phyloP scores from a whole-genome alignment of 2,329 filamentous ascomycete species.

The Raffaelea arxii region DNA sequence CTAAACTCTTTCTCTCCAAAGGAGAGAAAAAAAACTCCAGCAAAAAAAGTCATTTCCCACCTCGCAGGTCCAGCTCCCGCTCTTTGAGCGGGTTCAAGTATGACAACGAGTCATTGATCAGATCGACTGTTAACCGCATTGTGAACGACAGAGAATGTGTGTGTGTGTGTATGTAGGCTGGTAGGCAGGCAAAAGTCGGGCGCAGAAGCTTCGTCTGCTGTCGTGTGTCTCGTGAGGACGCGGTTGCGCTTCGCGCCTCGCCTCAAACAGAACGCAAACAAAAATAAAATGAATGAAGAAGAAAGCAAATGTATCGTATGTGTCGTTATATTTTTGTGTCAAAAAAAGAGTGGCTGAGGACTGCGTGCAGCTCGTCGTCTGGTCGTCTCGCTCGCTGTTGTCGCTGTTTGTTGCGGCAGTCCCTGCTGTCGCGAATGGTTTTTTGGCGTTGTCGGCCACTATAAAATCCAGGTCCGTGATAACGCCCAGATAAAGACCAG shows the following conservation, averaged over 20 bases:
- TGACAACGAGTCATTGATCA: constrained; percentile 88
- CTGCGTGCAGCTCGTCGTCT: too few relatives aligned
- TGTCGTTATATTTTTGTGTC: too few relatives aligned
- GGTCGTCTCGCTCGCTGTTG: neutral
- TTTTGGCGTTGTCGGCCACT: too few relatives aligned
- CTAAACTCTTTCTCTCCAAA: neutral
- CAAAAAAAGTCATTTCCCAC: constrained; percentile 42
- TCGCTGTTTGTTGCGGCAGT: neutral
- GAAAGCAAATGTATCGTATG: too few relatives aligned
- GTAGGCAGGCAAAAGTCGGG: too few relatives aligned
- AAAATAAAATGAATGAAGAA: too few relatives aligned
- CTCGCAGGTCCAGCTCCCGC: constrained; percentile 97
- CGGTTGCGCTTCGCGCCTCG: too few relatives aligned
- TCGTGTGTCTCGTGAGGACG: too few relatives aligned
- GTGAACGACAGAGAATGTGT: constrained; percentile 17
- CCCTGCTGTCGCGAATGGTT: neutral
- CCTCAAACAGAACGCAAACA: too few relatives aligned
- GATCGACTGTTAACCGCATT: constrained; percentile 93
- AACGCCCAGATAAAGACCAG: neutral
- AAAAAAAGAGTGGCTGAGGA: too few relatives aligned
- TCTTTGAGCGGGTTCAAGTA: constrained; percentile 99
- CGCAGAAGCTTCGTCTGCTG: too few relatives aligned
- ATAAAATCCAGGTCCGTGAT: constrained; percentile 2
- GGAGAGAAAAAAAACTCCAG: neutral
- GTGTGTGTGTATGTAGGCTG: too few relatives aligned